Evolutionary conservation across 306 rosid genomes (phyloP).

Genomic region (Elaeagnus macrophylla): DNA sequence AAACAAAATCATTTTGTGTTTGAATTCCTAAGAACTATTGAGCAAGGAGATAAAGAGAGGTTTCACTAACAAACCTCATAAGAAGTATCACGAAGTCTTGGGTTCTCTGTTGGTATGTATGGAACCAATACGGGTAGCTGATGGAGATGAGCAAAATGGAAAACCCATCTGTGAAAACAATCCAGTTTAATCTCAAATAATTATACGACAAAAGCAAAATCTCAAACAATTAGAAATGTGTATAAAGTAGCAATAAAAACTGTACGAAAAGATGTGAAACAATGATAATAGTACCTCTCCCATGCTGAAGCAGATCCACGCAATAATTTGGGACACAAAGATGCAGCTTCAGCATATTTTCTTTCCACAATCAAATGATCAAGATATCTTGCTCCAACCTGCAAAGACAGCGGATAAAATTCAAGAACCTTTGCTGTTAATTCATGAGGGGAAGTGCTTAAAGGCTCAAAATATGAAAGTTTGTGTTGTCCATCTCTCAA

Average conservation of each 20-base stretch:
- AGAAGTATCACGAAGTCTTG: constrained; percentile 80
- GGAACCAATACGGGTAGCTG: constrained; percentile 95
- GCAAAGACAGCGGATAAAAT: constrained; percentile 17
- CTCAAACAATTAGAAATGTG: too few species aligned
- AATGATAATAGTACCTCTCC: constrained; percentile 64
- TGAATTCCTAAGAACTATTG: constrained; percentile 7
- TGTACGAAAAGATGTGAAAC: not conserved
- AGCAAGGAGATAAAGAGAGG: constrained; percentile 2
- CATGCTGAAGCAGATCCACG: constrained; percentile 87
- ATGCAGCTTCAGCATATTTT: constrained; percentile 88
- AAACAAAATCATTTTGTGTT: constrained; percentile 2
- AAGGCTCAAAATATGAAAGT: too few species aligned
- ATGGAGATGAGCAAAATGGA: constrained; percentile 96
- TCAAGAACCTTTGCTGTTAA: not conserved
- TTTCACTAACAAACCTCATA: constrained; percentile 66
- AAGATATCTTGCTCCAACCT: constrained; percentile 96
- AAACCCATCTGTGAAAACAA: constrained; percentile 74
- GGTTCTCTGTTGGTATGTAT: constrained; percentile 78
- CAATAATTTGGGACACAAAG: constrained; percentile 84
- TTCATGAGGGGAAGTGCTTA: too few species aligned
- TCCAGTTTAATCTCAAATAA: constrained; percentile 25
- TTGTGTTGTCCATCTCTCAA: too few species aligned
- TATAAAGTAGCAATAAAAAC: too few species aligned
- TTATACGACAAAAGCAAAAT: not conserved
- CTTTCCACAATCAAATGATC: constrained; percentile 98